Percentiles rank a stretch among this genome's conserved stretches.
Conservation (phyloP, 1,284 basidiomycete genomes). For the Naganishia sp. region DNA sequence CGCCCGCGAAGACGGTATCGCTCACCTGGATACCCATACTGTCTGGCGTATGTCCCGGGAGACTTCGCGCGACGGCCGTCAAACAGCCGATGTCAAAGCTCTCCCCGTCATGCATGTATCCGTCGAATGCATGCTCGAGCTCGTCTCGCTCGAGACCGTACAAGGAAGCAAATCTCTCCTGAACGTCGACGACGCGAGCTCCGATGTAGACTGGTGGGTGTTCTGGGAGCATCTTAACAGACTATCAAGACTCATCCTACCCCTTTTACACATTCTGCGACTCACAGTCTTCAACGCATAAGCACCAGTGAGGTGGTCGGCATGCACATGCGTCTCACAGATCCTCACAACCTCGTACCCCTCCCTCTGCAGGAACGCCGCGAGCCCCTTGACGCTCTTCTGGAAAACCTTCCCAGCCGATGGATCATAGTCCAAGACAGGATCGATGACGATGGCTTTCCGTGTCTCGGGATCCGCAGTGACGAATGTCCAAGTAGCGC, state of each 20-base stretch:
- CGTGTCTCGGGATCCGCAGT: slow-evolving; percentile 36
- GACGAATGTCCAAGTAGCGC: slow-evolving; percentile 43
- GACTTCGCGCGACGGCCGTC: slow-evolving; percentile 34
- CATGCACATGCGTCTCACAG: slow-evolving; percentile 42
- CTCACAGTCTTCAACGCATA: slow-evolving; percentile 35
- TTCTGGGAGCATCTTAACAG: slow-evolving; percentile 27
- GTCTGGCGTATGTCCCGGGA: slow-evolving; percentile 44
- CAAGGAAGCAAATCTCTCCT: slow-evolving; percentile 35
- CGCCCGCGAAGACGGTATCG: slow-evolving; percentile 42
- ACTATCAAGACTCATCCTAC: not conserved
- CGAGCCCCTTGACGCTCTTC: slow-evolving; percentile 35
- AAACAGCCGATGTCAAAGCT: slow-evolving; percentile 36
- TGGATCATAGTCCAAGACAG: slow-evolving; percentile 43
- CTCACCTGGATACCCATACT: slow-evolving; percentile 36
- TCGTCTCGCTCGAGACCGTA: slow-evolving; percentile 36
- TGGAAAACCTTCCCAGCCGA: slow-evolving; percentile 36
- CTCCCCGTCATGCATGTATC: slow-evolving; percentile 39
- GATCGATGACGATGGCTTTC: slow-evolving; percentile 41
- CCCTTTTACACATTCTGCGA: not conserved
- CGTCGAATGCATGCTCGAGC: slow-evolving; percentile 39
- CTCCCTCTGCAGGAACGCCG: slow-evolving; percentile 36
- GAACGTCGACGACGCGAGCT: slow-evolving; percentile 35
- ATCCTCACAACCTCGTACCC: slow-evolving; percentile 35
- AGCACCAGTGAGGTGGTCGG: slow-evolving; percentile 40
- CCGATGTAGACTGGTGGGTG: slow-evolving; percentile 36